These are phyloP conservation scores for Aspergillus taichungensis DNA, from an alignment of 495 filamentous ascomycete genomes.

Conservation along the genomic window DNA sequence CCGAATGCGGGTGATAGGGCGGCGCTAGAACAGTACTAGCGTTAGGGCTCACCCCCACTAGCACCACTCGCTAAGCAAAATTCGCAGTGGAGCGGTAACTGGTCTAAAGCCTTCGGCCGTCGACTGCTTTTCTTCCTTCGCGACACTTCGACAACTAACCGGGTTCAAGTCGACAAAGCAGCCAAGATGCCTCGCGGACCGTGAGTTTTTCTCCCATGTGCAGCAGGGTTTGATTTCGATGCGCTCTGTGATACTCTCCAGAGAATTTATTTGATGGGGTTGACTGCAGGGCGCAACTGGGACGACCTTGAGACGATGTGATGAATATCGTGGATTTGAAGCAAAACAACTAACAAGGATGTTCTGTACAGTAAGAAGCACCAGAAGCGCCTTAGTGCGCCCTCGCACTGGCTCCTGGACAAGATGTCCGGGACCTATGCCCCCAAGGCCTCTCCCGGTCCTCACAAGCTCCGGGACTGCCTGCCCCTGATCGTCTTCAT, in stretches of 20 bases:
- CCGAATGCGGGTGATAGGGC: not conserved
- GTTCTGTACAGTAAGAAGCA: slow-evolving; percentile 81
- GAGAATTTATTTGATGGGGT: not conserved
- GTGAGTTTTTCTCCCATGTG: slow-evolving; percentile 36
- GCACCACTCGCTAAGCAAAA: slow-evolving; percentile 32
- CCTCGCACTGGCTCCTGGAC: slow-evolving; percentile 99
- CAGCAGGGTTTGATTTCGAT: not conserved
- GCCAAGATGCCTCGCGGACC: slow-evolving; percentile 60
- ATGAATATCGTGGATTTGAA: not conserved
- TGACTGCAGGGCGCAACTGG: not conserved
- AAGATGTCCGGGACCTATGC: slow-evolving; percentile 98
- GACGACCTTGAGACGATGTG: not conserved
- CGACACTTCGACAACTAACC: slow-evolving; percentile 36
- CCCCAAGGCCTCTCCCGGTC: slow-evolving; percentile 90
- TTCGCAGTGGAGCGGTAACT: slow-evolving; percentile 19
- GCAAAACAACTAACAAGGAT: slow-evolving; percentile 24
- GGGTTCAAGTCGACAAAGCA: slow-evolving; percentile 37
- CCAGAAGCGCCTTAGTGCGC: slow-evolving; percentile 97
- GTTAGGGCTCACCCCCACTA: slow-evolving; percentile 27
- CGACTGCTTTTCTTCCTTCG: slow-evolving; percentile 15
- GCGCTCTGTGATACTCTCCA: not conserved
- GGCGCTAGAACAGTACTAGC: slow-evolving; percentile 17
- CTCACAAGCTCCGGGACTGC: slow-evolving; percentile 98
- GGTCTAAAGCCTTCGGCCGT: slow-evolving; percentile 6
- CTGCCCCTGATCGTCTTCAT: slow-evolving; percentile 99